Percentiles rank a stretch among this genome's conserved stretches.
phyloP scores from a whole-genome alignment of 2,329 filamentous ascomycete species.

The Raffaelea albimanens region DNA sequence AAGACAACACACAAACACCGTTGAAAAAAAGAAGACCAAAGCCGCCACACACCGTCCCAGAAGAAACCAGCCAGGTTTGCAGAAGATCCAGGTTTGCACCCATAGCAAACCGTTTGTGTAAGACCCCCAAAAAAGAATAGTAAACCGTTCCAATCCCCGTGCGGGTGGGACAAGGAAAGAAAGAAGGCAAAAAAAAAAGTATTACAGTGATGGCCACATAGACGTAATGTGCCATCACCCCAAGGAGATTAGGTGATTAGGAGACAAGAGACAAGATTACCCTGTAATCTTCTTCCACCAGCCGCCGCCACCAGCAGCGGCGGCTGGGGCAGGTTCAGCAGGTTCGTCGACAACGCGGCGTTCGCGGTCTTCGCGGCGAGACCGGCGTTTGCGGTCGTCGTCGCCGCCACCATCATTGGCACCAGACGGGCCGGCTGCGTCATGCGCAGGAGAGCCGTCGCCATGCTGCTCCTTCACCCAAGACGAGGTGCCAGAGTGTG shows the following conservation, averaged over 20 bases:
- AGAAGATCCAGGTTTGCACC: neutral
- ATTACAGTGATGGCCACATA: too few species aligned
- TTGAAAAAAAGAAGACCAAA: too few species aligned
- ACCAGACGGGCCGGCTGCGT: constrained; percentile 10
- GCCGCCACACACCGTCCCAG: too few species aligned
- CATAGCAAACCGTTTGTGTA: too few species aligned
- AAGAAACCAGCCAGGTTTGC: neutral
- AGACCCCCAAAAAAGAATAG: neutral
- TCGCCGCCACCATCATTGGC: constrained; percentile 12
- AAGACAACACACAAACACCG: too few species aligned
- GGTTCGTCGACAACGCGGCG: neutral
- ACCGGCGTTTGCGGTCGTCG: constrained; percentile 19
- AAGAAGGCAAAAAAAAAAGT: too few species aligned
- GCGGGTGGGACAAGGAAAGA: too few species aligned
- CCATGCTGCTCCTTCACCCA: constrained; percentile 59
- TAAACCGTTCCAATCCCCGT: too few species aligned
- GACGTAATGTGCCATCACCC: too few species aligned
- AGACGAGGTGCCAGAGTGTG: constrained; percentile 53
- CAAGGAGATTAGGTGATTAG: too few species aligned
- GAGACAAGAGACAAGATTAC: constrained; percentile 5
- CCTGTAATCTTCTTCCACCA: constrained; percentile 50
- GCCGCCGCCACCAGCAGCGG: constrained; percentile 28
- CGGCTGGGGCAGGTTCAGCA: too few species aligned
- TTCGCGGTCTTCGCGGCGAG: constrained; percentile 19
- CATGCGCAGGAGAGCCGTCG: constrained; percentile 47